Percentiles rank a stretch among this genome's conserved stretches.
Evolutionary conservation across 306 rosid species (phyloP).

Genomic region (Sindora glabra): DNA sequence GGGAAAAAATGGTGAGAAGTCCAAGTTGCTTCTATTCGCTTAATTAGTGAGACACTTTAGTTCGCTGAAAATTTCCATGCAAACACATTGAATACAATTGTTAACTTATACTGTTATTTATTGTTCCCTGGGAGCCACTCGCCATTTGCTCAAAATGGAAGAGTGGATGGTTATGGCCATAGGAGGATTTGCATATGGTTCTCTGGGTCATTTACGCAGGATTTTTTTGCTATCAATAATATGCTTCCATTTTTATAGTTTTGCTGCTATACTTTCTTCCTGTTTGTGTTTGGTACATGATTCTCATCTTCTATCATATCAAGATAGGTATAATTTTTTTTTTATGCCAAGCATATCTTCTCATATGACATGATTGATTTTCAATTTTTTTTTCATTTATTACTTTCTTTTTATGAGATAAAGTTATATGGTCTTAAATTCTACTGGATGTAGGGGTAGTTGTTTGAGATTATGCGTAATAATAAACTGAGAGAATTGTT

Average conservation of each 20-base stretch:
- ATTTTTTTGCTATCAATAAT: not conserved
- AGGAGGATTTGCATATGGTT: not conserved
- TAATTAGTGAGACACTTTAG: not conserved
- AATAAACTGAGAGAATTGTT: not conserved
- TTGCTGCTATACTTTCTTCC: not conserved
- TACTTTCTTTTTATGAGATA: no score
- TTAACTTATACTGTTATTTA: not conserved
- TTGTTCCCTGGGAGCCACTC: constrained; percentile 5
- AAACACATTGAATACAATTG: not conserved
- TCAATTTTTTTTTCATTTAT: no score
- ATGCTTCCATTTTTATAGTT: not conserved
- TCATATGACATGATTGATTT: not conserved
- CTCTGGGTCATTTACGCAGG: no score
- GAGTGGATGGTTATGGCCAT: not conserved
- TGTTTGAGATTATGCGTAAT: not conserved
- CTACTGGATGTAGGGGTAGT: no score
- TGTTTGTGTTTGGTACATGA: not conserved
- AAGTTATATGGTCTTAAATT: no score
- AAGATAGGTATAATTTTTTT: not conserved
- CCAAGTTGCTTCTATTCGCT: not conserved
- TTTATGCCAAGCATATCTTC: not conserved
- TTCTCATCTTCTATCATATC: not conserved
- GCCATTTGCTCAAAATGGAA: no score
- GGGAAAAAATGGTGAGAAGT: constrained; percentile 9
- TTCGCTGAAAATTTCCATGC: not conserved